These are phyloP conservation scores for Volvariella volvacea DNA, from an alignment of 1,284 basidiomycete species.

Conservation along the genomic window DNA sequence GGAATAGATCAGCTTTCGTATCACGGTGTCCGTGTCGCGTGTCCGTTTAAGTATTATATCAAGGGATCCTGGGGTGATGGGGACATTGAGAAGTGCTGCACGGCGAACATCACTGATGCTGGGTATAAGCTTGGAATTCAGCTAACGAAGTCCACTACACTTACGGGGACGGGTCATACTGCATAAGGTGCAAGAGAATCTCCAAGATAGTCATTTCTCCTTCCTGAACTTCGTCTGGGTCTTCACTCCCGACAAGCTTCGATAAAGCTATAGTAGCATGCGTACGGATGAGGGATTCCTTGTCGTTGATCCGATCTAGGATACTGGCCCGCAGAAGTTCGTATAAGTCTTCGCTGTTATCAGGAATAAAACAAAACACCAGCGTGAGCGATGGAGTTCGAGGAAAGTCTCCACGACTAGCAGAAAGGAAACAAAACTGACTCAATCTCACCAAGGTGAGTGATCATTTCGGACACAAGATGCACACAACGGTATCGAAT, in stretches of 20 bases:
- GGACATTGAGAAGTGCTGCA: constrained; percentile 78
- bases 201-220: constrained; percentile 63
- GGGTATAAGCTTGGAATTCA: constrained; percentile 1
- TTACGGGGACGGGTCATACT: constrained; percentile 75
- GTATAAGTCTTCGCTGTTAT: constrained; percentile 80
- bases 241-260: constrained; percentile 77
- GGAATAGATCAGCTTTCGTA: constrained; percentile 79
- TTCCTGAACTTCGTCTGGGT: constrained; percentile 58
- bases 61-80: constrained; percentile 56
- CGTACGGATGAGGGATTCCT: constrained; percentile 77
- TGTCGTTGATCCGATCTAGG: constrained; percentile 80
- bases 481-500: constrained; percentile 80
- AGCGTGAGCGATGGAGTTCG: background rate
- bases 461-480: constrained; percentile 75
- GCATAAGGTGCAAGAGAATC: constrained; percentile 68
- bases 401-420: background rate
- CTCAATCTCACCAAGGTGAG: constrained; percentile 81
- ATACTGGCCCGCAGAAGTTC: constrained; percentile 60
- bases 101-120: constrained; percentile 79
- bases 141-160: constrained; percentile 21
- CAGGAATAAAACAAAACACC: constrained; percentile 1
- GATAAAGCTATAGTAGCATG: constrained; percentile 85
- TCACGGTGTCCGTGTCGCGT: constrained; percentile 79
- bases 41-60: constrained; percentile 73
- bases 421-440: constrained; percentile 31